A percentile compares a stretch with the other conserved stretches of the same genome.
Conservation (phyloP, 129 eudicot genomes). For the Artemisia annua region DNA sequence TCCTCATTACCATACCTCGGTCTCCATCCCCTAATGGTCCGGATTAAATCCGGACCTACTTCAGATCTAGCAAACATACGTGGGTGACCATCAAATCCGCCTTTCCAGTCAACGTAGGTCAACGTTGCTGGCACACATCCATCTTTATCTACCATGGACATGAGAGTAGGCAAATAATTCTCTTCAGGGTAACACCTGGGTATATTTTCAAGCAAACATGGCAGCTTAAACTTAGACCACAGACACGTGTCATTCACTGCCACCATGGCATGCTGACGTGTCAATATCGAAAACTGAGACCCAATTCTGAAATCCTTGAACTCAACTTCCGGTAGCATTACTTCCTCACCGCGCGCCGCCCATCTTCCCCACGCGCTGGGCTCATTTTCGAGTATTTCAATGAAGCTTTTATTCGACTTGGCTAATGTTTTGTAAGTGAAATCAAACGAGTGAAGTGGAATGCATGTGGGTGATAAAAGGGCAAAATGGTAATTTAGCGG, state of each 20-base stretch:
- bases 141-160: constrained; percentile 60
- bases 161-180: constrained; percentile 79
- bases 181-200: constrained; percentile 93
- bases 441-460: constrained; percentile 70
- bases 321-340: constrained; percentile 72
- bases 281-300: constrained; percentile 80
- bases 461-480: constrained; percentile 73
- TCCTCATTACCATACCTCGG: constrained; percentile 77
- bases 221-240: constrained; percentile 76
- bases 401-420: constrained; percentile 53
- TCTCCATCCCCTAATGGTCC: constrained; percentile 34
- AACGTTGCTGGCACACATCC: constrained; percentile 78
- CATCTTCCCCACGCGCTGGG: constrained; percentile 56
- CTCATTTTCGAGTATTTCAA: constrained; percentile 66
- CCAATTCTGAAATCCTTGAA: constrained; percentile 64
- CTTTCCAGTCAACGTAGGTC: constrained; percentile 87
- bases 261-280: constrained; percentile 70
- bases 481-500: constrained; percentile 61
- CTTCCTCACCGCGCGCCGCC: constrained; percentile 83
- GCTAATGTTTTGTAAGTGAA: constrained; percentile 50
- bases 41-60: constrained; percentile 60
- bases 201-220: constrained; percentile 40
- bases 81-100: constrained; percentile 70
- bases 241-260: constrained; percentile 54
- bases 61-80: constrained; percentile 46